phyloP scores from a whole-genome alignment of 805 yeast genomes.

The Saccharomyces mikatae region DNA sequence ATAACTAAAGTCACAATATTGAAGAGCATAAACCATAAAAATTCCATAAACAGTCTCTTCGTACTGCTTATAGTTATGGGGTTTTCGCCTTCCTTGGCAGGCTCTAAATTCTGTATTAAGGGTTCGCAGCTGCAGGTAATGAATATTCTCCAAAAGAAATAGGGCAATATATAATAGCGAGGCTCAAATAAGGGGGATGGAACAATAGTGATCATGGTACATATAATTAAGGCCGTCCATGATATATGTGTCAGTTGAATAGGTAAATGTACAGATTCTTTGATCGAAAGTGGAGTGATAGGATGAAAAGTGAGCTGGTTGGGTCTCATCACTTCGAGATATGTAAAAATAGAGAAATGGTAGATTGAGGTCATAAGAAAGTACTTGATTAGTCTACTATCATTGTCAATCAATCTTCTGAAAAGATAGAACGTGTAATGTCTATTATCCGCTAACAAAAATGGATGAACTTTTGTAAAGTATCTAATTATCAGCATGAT shows the following conservation, averaged over 20 bases:
- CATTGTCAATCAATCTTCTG: conserved; percentile 46
- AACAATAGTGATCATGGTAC: conserved; percentile 53
- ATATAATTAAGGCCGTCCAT: conserved; percentile 43
- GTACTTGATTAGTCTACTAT: conserved; percentile 39
- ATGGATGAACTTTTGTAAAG: conserved; percentile 79
- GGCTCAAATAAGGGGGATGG: conserved; percentile 95
- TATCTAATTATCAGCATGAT: conserved; percentile 44
- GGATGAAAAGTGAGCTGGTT: conserved; percentile 32
- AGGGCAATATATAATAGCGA: conserved; percentile 81
- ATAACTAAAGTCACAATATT: conserved; percentile 46
- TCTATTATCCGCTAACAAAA: conserved; percentile 85
- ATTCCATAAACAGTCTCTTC: conserved; percentile 44
- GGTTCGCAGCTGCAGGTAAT: conserved; percentile 35
- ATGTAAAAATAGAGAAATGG: conserved; percentile 46
- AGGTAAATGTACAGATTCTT: conserved; percentile 31
- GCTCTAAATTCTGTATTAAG: conserved; percentile 19
- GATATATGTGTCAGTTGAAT: conserved; percentile 39
- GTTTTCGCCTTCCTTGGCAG: conserved; percentile 8
- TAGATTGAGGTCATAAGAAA: conserved; percentile 56
- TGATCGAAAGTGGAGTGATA: conserved; percentile 32
- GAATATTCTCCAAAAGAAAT: conserved; percentile 62
- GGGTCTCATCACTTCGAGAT: conserved; percentile 30
- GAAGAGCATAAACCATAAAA: conserved; percentile 51
- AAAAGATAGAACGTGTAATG: conserved; percentile 87
- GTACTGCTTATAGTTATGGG: conserved; percentile 19